Conservation (phyloP, 495 filamentous ascomycete genomes). For the Aspergillus affinis region DNA sequence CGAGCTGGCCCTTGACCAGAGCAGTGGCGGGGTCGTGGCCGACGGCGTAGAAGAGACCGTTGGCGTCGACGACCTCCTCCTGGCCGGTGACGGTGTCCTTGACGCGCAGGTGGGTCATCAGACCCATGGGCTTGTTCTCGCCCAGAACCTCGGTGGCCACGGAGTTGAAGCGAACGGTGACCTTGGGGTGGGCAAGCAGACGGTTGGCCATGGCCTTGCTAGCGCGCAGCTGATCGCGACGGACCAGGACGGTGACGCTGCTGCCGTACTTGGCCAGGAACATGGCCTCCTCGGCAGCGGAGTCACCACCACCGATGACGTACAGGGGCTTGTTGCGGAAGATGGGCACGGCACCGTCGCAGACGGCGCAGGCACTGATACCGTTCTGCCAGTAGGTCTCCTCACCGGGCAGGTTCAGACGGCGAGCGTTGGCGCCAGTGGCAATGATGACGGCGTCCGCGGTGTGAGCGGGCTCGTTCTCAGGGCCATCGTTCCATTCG, state of each 20-base stretch:
- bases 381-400: conserved; percentile 95
- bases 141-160: conserved; percentile 80
- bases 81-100: conserved; percentile 77
- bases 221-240: conserved; percentile 79
- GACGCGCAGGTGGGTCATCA: conserved; percentile 83
- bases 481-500: conserved; percentile 74
- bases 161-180: conserved; percentile 82
- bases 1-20: conserved; percentile 82
- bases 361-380: conserved; percentile 95
- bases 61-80: conserved; percentile 79
- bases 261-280: conserved; percentile 97
- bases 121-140: conserved; percentile 65
- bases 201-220: conserved; percentile 90
- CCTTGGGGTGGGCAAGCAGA: conserved; percentile 78
- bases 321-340: conserved; percentile 94
- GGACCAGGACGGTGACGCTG: conserved; percentile 90
- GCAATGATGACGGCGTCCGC: conserved; percentile 91
- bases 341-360: conserved; percentile 95
- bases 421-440: conserved; percentile 86
- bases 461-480: conserved; percentile 66
- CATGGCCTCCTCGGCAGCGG: conserved; percentile 94
- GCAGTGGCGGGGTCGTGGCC: conserved; percentile 92
- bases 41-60: conserved; percentile 95
- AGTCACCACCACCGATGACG: conserved; percentile 96
- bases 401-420: conserved; percentile 83